Percentiles rank a stretch among this genome's conserved stretches.
Conservation (phyloP, 78 protist species). For the Monocercomonoides exilis region DNA sequence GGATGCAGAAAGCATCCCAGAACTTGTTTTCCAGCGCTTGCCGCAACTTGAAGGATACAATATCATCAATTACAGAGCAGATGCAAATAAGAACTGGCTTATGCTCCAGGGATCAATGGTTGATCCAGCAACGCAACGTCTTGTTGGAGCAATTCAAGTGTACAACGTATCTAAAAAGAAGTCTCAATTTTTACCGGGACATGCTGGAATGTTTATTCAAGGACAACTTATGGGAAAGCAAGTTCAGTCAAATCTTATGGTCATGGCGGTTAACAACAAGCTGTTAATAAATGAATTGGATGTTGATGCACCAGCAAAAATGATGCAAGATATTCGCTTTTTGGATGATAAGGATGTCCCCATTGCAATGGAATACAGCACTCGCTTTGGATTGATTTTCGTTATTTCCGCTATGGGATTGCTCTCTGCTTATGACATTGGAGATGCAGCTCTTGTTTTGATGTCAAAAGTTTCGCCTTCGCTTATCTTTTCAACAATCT, state of each 20-base stretch:
- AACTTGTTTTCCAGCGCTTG: conserved; percentile 79
- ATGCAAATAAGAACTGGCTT: conserved; percentile 71
- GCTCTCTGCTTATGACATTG: conserved; percentile 76
- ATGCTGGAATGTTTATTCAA: conserved; percentile 73
- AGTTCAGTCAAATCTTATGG: conserved; percentile 54
- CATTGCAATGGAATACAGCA: conserved; percentile 81
- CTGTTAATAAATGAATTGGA: conserved; percentile 59
- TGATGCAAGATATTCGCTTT: conserved; percentile 55
- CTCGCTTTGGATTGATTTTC: conserved; percentile 66
- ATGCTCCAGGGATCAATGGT: conserved; percentile 74
- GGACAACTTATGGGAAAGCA: conserved; percentile 57
- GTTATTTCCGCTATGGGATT: conserved; percentile 86
- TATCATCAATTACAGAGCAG: conserved; percentile 89
- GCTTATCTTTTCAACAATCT: conserved; percentile 79
- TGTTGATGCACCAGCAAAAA: conserved; percentile 42
- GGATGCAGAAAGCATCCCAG: conserved; percentile 76
- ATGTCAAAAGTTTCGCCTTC: conserved; percentile 71
- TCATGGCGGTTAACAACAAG: conserved; percentile 67
- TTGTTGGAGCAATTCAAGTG: conserved; percentile 83
- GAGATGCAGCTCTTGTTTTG: conserved; percentile 69
- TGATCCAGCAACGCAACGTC: conserved; percentile 34
- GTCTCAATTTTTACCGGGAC: conserved; percentile 83
- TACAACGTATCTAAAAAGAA: conserved; percentile 77
- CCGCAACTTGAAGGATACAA: conserved; percentile 56
- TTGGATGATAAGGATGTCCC: conserved; percentile 92